phyloP scores from a whole-genome alignment of 352 stramenopile species.

The Thalassiosira sp. region DNA sequence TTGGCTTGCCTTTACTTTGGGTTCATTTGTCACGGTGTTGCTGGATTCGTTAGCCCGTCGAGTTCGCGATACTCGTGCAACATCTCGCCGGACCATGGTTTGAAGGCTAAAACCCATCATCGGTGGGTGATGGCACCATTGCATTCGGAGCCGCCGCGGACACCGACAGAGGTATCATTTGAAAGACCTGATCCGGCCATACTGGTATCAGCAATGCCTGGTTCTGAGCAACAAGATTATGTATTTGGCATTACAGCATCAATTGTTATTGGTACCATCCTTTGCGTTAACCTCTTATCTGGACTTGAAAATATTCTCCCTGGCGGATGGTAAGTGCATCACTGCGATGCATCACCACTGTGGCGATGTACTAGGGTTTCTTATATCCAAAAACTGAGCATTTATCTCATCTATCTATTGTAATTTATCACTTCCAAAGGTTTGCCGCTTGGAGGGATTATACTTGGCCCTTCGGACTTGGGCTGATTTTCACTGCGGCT shows the following conservation, averaged over 20 bases:
- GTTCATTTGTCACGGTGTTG: constrained; percentile 12
- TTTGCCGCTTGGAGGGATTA: constrained; percentile 67
- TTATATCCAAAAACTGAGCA: too few relatives aligned
- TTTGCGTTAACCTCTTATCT: constrained; percentile 51
- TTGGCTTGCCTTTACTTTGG: constrained; percentile 17
- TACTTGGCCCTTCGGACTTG: constrained; percentile 68
- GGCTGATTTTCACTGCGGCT: constrained; percentile 71
- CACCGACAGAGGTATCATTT: too few relatives aligned
- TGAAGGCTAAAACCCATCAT: neutral
- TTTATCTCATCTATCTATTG: too few relatives aligned
- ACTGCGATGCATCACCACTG: too few relatives aligned
- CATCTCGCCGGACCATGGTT: too few relatives aligned
- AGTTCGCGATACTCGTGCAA: too few relatives aligned
- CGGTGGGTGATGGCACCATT: neutral
- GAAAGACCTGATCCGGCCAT: constrained; percentile 68
- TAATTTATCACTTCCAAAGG: too few relatives aligned
- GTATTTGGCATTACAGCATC: constrained; percentile 50
- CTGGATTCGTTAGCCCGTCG: constrained; percentile 29
- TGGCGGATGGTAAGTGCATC: too few relatives aligned
- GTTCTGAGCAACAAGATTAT: constrained; percentile 45
- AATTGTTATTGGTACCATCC: constrained; percentile 53
- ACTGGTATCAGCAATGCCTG: constrained; percentile 56
- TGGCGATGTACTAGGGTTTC: too few relatives aligned
- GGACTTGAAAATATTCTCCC: constrained; percentile 58
- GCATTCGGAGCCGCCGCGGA: constrained; percentile 15